Percentiles rank a stretch among this genome's conserved stretches.
phyloP scores from a whole-genome alignment of 208 protist genomes.

The Wallacemonas rigidus region DNA sequence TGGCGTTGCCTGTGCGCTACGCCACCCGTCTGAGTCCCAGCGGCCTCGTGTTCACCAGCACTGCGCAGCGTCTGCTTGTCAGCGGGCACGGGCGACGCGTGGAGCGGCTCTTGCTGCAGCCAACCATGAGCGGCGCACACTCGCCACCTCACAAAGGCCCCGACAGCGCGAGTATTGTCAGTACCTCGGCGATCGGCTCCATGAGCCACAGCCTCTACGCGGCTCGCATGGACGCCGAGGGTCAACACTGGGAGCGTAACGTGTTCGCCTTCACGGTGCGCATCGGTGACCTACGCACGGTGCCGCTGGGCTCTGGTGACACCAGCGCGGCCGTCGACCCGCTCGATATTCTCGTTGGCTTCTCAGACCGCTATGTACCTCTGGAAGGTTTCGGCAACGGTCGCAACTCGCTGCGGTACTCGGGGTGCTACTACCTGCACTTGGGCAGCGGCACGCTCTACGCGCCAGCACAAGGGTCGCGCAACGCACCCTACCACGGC shows the following conservation, averaged over 20 bases:
- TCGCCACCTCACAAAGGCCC: background rate
- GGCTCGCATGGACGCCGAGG: slow-evolving; percentile 17
- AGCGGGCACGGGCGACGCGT: slow-evolving; percentile 23
- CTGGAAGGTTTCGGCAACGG: slow-evolving; percentile 51
- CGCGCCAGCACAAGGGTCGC: slow-evolving; percentile 28
- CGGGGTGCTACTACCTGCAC: slow-evolving; percentile 52
- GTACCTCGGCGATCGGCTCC: slow-evolving; percentile 39
- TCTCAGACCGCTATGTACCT: slow-evolving; percentile 53
- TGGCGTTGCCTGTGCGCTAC: background rate
- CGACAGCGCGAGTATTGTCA: slow-evolving; percentile 13
- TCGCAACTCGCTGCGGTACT: slow-evolving; percentile 41
- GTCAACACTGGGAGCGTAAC: slow-evolving; percentile 22
- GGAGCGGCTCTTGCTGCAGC: slow-evolving; percentile 18
- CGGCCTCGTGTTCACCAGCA: slow-evolving; percentile 23
- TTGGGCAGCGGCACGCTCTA: slow-evolving; percentile 37
- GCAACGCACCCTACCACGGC: background rate
- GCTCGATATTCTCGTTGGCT: slow-evolving; percentile 43
- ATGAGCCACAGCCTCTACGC: slow-evolving; percentile 39
- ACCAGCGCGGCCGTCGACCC: slow-evolving; percentile 9
- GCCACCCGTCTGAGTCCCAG: background rate
- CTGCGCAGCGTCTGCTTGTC: slow-evolving; percentile 25
- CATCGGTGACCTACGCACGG: slow-evolving; percentile 22
- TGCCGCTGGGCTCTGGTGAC: background rate
- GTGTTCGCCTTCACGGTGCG: slow-evolving; percentile 17
- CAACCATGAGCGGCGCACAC: background rate